Conservation (phyloP, 2,329 filamentous ascomycete genomes). For the Penicillium sp. region DNA sequence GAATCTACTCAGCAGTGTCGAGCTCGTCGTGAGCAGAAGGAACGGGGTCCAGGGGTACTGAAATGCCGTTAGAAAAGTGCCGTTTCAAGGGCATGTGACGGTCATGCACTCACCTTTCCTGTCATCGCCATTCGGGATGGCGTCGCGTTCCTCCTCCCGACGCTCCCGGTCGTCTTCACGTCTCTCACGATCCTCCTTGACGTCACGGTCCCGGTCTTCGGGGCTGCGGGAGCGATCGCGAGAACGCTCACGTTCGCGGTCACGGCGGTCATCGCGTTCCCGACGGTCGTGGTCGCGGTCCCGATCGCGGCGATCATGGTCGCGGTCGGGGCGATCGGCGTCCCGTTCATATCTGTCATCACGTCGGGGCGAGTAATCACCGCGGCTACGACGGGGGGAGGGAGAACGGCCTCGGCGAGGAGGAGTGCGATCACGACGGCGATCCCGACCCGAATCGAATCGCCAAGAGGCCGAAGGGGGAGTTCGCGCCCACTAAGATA, state of each 20-base stretch:
- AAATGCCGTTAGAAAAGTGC: conserved; percentile 12
- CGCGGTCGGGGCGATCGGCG: conserved; percentile 63
- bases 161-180: conserved; percentile 54
- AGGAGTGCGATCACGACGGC: conserved; percentile 61
- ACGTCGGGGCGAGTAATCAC: conserved; percentile 79
- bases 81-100: background rate
- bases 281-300: conserved; percentile 41
- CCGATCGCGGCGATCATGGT: conserved; percentile 57
- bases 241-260: conserved; percentile 38
- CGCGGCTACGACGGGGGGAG: conserved; percentile 52
- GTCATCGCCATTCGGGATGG: conserved; percentile 76
- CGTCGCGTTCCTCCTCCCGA: conserved; percentile 63
- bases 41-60: conserved; percentile 63
- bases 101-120: conserved; percentile 65
- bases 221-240: conserved; percentile 21
- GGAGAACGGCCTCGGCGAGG: conserved; percentile 64
- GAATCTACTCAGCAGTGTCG: conserved; percentile 75
- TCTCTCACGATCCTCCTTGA: conserved; percentile 21
- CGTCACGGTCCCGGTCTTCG: conserved; percentile 20
- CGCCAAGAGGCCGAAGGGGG: conserved; percentile 97
- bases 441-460: conserved; percentile 79
- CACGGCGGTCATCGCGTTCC: conserved; percentile 47
- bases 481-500: conserved; percentile 89
- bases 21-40: conserved; percentile 86
- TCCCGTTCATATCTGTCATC: conserved; percentile 79